These are phyloP conservation scores for Acrocalymma vagum DNA, from an alignment of 2,329 filamentous ascomycete genomes.

Conservation along the genomic window DNA sequence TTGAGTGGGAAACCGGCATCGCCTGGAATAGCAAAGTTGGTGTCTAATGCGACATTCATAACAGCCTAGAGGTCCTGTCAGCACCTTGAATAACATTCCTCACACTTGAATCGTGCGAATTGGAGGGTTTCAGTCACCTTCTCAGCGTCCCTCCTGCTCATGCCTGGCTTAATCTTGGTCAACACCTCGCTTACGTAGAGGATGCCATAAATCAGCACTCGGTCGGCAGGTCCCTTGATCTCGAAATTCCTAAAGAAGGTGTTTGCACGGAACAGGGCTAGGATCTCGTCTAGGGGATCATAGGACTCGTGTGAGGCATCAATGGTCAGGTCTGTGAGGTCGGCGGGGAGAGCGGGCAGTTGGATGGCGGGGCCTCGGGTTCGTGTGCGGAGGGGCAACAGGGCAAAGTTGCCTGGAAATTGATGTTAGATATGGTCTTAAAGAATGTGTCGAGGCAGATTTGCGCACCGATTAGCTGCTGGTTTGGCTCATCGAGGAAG, in stretches of 20 bases:
- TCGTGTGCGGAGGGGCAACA: conserved; percentile 92
- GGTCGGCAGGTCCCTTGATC: conserved; percentile 94
- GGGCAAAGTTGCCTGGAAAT: conserved; percentile 82
- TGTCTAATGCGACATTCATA: conserved; percentile 89
- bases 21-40: conserved; percentile 91
- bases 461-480: conserved; percentile 67
- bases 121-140: no score
- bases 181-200: conserved; percentile 92
- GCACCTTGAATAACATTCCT: conserved; percentile 2
- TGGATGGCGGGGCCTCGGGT: conserved; percentile 95
- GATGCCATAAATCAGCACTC: conserved; percentile 95
- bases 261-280: conserved; percentile 94
- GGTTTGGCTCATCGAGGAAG: conserved; percentile 83
- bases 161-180: conserved; percentile 81
- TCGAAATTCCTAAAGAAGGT: conserved; percentile 99
- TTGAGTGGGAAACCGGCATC: conserved; percentile 94
- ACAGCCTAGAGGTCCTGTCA: conserved; percentile 67
- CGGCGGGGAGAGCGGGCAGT: conserved; percentile 66
- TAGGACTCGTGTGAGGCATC: conserved; percentile 93
- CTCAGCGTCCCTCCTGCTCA: conserved; percentile 71
- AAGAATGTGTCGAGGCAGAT: conserved; percentile 1
- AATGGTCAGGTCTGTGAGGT: conserved; percentile 64
- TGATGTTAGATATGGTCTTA: conserved; percentile 1
- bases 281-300: conserved; percentile 93
- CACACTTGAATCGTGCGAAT: no score